Evolutionary conservation across 2,329 filamentous ascomycete species (phyloP).

Genomic region (Talaromyces sp.): DNA sequence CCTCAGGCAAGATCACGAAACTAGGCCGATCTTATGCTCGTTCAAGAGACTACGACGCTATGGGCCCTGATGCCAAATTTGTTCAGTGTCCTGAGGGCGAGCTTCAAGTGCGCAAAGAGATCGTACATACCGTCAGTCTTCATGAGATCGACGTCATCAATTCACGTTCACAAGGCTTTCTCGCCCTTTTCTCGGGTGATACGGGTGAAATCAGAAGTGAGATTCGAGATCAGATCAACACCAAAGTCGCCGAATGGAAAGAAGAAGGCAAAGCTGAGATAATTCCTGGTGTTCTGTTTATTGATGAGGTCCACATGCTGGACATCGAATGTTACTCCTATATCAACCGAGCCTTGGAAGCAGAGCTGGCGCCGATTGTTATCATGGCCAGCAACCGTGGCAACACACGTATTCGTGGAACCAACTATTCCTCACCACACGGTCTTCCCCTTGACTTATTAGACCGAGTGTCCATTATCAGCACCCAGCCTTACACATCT

Average conservation of each 20-base stretch:
- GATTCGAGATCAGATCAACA: slow-evolving; percentile 98
- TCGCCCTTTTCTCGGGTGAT: slow-evolving; percentile 95
- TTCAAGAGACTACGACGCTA: slow-evolving; percentile 96
- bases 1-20: slow-evolving; percentile 96
- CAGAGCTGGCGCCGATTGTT: slow-evolving; percentile 90
- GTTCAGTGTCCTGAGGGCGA: slow-evolving; percentile 96
- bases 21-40: slow-evolving; percentile 90
- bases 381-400: slow-evolving; percentile 99
- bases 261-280: slow-evolving; percentile 99
- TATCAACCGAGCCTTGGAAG: slow-evolving; percentile 93
- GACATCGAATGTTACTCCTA: slow-evolving; percentile 99
- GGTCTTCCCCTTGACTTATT: slow-evolving; percentile 93
- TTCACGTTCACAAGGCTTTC: slow-evolving; percentile 94
- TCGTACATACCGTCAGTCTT: slow-evolving; percentile 91
- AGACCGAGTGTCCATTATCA: slow-evolving; percentile 92
- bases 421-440: slow-evolving; percentile 87
- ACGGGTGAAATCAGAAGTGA: slow-evolving; percentile 97
- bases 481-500: slow-evolving; percentile 74
- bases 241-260: slow-evolving; percentile 97
- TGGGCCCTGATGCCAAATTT: slow-evolving; percentile 98
- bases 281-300: slow-evolving; percentile 93
- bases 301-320: slow-evolving; percentile 99
- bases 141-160: slow-evolving; percentile 99
- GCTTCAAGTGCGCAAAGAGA: slow-evolving; percentile 93
- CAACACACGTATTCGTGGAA: slow-evolving; percentile 84